A percentile compares a stretch with the other conserved stretches of the same genome.
phyloP scores from a whole-genome alignment of 345 rosid species.

The Cardamine resedifolia region DNA sequence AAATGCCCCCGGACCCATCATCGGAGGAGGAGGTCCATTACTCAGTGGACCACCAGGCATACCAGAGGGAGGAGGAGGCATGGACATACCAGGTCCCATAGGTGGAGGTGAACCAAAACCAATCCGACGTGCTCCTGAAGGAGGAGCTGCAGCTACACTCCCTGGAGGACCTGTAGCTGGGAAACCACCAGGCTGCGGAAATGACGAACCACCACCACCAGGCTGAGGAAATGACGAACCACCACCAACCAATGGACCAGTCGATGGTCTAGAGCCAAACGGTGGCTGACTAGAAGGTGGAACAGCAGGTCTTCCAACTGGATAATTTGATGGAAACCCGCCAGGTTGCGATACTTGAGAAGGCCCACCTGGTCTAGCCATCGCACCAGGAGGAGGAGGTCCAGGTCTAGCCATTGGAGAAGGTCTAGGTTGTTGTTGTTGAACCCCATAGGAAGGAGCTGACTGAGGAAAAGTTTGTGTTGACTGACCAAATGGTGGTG shows the following conservation, averaged over 20 bases:
- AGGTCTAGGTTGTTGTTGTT: slow-evolving; percentile 39
- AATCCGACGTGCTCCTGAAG: slow-evolving; percentile 33
- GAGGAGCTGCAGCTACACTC: slow-evolving; percentile 24
- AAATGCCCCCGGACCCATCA: slow-evolving; percentile 28
- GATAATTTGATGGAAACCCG: slow-evolving; percentile 47
- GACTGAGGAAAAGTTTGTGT: slow-evolving; percentile 45
- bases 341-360: slow-evolving; percentile 46
- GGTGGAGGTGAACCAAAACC: slow-evolving; percentile 42
- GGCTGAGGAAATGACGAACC: not conserved
- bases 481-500: slow-evolving; percentile 43
- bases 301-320: slow-evolving; percentile 50
- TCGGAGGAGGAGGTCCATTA: slow-evolving; percentile 12
- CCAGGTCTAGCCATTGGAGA: slow-evolving; percentile 67
- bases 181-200: slow-evolving; percentile 23
- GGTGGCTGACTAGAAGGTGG: slow-evolving; percentile 55
- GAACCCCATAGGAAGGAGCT: slow-evolving; percentile 43
- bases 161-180: slow-evolving; percentile 29
- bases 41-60: slow-evolving; percentile 1
- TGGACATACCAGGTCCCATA: slow-evolving; percentile 24
- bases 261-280: slow-evolving; percentile 40
- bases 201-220: not conserved
- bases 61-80: slow-evolving; percentile 18
- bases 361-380: slow-evolving; percentile 51
- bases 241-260: slow-evolving; percentile 19
- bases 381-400: slow-evolving; percentile 44